phyloP scores from a whole-genome alignment of 495 filamentous ascomycete genomes.

The Trichocladium antarcticum region DNA sequence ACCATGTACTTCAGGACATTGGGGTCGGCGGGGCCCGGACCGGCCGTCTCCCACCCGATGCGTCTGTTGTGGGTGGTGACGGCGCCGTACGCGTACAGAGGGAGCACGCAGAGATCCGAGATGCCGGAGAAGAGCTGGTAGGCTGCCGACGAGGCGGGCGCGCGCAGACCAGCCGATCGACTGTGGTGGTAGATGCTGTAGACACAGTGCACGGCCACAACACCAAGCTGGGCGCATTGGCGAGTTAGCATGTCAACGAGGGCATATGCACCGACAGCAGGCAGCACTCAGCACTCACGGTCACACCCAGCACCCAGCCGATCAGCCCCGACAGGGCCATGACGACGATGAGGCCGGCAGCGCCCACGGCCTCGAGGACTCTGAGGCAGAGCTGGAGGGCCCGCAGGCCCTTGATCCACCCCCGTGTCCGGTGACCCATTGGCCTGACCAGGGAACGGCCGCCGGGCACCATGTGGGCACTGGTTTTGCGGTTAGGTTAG shows the following conservation, averaged over 20 bases:
- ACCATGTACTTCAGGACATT: constrained; percentile 45
- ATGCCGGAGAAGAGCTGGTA: constrained; percentile 73
- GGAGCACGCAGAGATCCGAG: constrained; percentile 59
- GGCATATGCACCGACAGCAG: not conserved
- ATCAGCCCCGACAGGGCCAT: constrained; percentile 47
- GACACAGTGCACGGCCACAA: constrained; percentile 55
- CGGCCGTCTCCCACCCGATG: constrained; percentile 48
- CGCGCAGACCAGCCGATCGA: constrained; percentile 52
- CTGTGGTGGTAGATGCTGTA: constrained; percentile 73
- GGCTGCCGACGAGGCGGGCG: constrained; percentile 65
- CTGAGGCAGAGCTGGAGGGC: constrained; percentile 56
- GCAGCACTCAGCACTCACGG: constrained; percentile 41
- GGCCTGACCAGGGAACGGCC: constrained; percentile 31
- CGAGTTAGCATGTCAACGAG: no score
- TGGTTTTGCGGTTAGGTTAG: constrained; percentile 16
- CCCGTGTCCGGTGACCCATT: constrained; percentile 61
- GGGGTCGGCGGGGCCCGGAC: constrained; percentile 47
- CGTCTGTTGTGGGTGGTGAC: constrained; percentile 44
- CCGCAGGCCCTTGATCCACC: constrained; percentile 53
- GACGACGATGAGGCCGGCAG: constrained; percentile 63
- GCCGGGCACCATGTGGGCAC: constrained; percentile 25
- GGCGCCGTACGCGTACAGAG: constrained; percentile 65
- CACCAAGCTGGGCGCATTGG: constrained; percentile 43
- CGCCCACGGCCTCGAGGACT: constrained; percentile 50
- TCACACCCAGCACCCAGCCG: constrained; percentile 67